These are phyloP conservation scores for Alnus rubra DNA, from an alignment of 306 rosid genomes.

Conservation along the genomic window DNA sequence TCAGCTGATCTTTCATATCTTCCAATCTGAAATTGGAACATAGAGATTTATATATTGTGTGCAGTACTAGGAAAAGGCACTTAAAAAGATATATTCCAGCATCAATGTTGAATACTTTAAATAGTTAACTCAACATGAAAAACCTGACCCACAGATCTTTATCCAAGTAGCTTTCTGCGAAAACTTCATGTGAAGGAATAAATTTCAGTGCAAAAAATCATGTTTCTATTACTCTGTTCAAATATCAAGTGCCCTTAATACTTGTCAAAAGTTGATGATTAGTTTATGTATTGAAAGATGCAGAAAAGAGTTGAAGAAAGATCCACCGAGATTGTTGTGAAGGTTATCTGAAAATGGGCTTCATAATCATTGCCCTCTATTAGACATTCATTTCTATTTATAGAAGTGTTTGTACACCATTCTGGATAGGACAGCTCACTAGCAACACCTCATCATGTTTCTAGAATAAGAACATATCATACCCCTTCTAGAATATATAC, in stretches of 20 bases:
- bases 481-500: no score
- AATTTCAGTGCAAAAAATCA: not conserved
- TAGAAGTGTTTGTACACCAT: no score
- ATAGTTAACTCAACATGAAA: constrained; percentile 10
- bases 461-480: no score
- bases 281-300: not conserved
- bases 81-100: no score
- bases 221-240: not conserved
- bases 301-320: not conserved
- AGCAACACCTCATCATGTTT: no score
- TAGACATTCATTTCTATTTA: no score
- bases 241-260: not conserved
- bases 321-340: not conserved
- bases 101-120: no score
- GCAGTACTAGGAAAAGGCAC: no score
- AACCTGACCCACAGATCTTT: constrained; percentile 17
- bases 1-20: constrained; percentile 88
- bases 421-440: no score
- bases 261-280: not conserved
- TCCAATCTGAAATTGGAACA: constrained; percentile 59
- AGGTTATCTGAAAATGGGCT: no score
- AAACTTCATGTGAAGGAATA: not conserved
- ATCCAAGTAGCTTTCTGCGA: constrained; percentile 8
- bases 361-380: no score
- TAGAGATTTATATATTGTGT: not conserved